Conservation (phyloP, 805 yeast species). For the Ogataea allantospora region DNA sequence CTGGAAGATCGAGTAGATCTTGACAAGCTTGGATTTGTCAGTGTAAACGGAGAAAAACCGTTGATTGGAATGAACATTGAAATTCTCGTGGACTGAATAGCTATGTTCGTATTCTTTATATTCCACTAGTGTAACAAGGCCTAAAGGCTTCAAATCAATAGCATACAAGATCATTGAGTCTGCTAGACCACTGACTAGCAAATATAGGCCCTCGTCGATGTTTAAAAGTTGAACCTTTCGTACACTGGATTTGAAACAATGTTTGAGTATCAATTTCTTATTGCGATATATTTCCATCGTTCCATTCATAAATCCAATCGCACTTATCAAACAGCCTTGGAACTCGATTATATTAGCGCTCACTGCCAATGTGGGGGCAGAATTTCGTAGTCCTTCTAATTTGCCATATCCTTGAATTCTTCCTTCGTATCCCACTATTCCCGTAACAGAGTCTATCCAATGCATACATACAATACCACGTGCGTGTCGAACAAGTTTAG, state of each 20-base stretch:
- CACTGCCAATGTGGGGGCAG: background rate
- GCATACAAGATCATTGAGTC: constrained; percentile 11
- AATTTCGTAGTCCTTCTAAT: background rate
- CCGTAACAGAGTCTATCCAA: constrained; percentile 5
- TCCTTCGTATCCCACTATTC: constrained; percentile 2
- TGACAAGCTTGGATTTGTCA: constrained; percentile 7
- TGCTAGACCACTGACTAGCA: constrained; percentile 19
- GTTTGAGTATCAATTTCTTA: background rate
- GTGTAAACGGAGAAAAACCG: constrained; percentile 15
- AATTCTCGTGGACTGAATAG: constrained; percentile 11
- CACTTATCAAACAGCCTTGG: background rate
- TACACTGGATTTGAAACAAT: constrained; percentile 11
- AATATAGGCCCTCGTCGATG: background rate
- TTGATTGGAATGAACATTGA: constrained; percentile 10
- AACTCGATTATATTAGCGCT: background rate
- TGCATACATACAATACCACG: constrained; percentile 3
- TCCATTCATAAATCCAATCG: constrained; percentile 9
- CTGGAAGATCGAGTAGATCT: constrained; percentile 15
- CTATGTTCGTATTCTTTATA: constrained; percentile 15
- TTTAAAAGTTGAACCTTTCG: constrained; percentile 13
- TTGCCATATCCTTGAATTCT: constrained; percentile 3
- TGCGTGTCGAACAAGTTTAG: background rate
- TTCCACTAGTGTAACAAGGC: constrained; percentile 4
- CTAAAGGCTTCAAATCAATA: background rate
- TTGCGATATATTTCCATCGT: constrained; percentile 1